Evolutionary conservation across 257 asterid genomes (phyloP).

Genomic region (Ophiorrhiza pumila): DNA sequence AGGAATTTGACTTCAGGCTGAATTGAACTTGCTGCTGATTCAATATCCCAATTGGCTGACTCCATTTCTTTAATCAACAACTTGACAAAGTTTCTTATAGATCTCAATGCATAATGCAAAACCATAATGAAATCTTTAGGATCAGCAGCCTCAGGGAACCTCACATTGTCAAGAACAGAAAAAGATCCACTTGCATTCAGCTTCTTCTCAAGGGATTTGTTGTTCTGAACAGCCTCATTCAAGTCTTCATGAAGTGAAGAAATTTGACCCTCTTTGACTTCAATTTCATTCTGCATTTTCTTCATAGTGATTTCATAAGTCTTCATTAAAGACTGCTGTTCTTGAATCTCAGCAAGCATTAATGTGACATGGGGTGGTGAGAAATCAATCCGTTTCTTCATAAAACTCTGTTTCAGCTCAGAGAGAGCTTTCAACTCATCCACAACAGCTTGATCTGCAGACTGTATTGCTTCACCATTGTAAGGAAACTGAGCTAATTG

Average conservation of each 20-base stretch:
- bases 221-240: conserved; percentile 29
- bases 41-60: conserved; percentile 78
- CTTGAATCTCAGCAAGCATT: conserved; percentile 92
- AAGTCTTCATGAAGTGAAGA: conserved; percentile 28
- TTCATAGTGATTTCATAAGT: conserved; percentile 92
- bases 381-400: conserved; percentile 66
- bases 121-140: conserved; percentile 63
- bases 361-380: conserved; percentile 91
- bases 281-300: conserved; percentile 82
- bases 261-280: conserved; percentile 37
- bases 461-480: conserved; percentile 58
- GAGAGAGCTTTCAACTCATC: conserved; percentile 71
- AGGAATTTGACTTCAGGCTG: conserved; percentile 45
- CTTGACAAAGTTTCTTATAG: conserved; percentile 65
- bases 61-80: conserved; percentile 70
- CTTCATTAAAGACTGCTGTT: conserved; percentile 90
- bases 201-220: conserved; percentile 58
- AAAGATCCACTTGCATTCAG: conserved; percentile 74
- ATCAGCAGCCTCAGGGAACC: conserved; percentile 38
- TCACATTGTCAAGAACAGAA: conserved; percentile 64
- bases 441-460: conserved; percentile 88
- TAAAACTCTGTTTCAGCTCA: conserved; percentile 59
- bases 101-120: conserved; percentile 62
- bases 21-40: conserved; percentile 65
- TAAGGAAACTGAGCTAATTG: conserved; percentile 98